phyloP scores from a whole-genome alignment of 2,329 filamentous ascomycete species.

The Exserohilum rostratum region DNA sequence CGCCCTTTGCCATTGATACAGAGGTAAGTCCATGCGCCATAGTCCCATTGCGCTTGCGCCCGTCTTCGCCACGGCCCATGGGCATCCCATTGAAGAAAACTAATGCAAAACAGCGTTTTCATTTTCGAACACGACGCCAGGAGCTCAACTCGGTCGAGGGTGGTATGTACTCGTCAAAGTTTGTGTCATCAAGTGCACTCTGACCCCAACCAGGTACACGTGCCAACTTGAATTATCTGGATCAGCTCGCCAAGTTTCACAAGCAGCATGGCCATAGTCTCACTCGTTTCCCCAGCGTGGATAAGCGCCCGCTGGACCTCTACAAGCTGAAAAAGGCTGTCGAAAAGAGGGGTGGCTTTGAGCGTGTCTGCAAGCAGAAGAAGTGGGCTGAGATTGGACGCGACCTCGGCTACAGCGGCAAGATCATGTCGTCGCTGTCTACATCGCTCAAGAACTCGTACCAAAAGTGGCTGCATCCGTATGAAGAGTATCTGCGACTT shows the following conservation, averaged over 20 bases:
- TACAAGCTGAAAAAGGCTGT: slow-evolving; percentile 98
- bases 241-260: slow-evolving; percentile 94
- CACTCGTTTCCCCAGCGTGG: slow-evolving; percentile 92
- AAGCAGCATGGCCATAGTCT: slow-evolving; percentile 94
- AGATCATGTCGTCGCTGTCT: slow-evolving; percentile 98
- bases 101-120: slow-evolving; percentile 74
- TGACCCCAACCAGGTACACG: slow-evolving; percentile 72
- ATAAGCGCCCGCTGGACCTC: slow-evolving; percentile 94
- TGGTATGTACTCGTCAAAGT: slow-evolving; percentile 64
- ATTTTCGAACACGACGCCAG: slow-evolving; percentile 94
- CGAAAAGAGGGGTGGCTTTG: slow-evolving; percentile 91
- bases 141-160: slow-evolving; percentile 98
- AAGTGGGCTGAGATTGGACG: slow-evolving; percentile 99
- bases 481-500: slow-evolving; percentile 89
- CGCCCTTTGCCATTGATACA: slow-evolving; percentile 93
- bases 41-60: neutral
- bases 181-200: neutral
- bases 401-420: slow-evolving; percentile 95
- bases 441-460: slow-evolving; percentile 98
- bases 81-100: slow-evolving; percentile 8
- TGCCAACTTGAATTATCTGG: slow-evolving; percentile 93
- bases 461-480: slow-evolving; percentile 94
- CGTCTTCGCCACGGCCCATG: neutral
- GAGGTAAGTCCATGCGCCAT: slow-evolving; percentile 67
- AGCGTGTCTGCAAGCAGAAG: slow-evolving; percentile 94